phyloP scores from a whole-genome alignment of 2,329 filamentous ascomycete species.

The Magnaporthiopsis incrustans region DNA sequence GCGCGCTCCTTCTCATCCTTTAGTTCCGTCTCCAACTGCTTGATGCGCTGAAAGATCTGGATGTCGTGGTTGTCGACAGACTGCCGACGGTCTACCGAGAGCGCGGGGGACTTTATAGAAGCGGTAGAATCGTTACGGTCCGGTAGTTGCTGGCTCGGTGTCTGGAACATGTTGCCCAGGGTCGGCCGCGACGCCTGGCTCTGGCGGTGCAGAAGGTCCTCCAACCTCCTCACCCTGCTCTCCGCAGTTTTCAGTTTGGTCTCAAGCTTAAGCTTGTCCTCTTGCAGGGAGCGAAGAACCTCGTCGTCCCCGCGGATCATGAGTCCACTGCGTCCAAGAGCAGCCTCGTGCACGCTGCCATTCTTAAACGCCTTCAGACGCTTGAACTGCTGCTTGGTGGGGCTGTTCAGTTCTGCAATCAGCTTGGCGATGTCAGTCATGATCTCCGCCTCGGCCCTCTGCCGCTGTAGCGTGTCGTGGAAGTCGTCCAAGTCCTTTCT shows the following conservation, averaged over 20 bases:
- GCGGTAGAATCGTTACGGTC: slow-evolving; percentile 42
- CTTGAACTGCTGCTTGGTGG: slow-evolving; percentile 79
- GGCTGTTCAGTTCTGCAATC: slow-evolving; percentile 69
- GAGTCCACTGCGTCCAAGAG: slow-evolving; percentile 76
- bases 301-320: slow-evolving; percentile 85
- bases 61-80: slow-evolving; percentile 39
- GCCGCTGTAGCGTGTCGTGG: slow-evolving; percentile 54
- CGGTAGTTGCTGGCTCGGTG: slow-evolving; percentile 35
- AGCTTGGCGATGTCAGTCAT: slow-evolving; percentile 67
- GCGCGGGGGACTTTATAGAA: slow-evolving; percentile 36
- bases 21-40: slow-evolving; percentile 71
- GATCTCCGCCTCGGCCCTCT: slow-evolving; percentile 57
- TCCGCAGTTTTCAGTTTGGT: slow-evolving; percentile 73
- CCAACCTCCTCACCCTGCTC: slow-evolving; percentile 81
- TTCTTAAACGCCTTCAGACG: slow-evolving; percentile 92
- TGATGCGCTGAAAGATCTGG: slow-evolving; percentile 36
- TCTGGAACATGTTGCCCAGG: slow-evolving; percentile 47
- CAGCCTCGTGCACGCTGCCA: slow-evolving; percentile 87
- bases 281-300: slow-evolving; percentile 65
- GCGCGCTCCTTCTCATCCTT: slow-evolving; percentile 62
- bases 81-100: slow-evolving; percentile 28
- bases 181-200: slow-evolving; percentile 47
- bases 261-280: slow-evolving; percentile 70
- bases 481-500: slow-evolving; percentile 73
- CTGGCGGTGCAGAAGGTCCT: slow-evolving; percentile 87